Evolutionary conservation across 768 basidiomycete genomes (phyloP).

Genomic region (Leccinum uliginosum): DNA sequence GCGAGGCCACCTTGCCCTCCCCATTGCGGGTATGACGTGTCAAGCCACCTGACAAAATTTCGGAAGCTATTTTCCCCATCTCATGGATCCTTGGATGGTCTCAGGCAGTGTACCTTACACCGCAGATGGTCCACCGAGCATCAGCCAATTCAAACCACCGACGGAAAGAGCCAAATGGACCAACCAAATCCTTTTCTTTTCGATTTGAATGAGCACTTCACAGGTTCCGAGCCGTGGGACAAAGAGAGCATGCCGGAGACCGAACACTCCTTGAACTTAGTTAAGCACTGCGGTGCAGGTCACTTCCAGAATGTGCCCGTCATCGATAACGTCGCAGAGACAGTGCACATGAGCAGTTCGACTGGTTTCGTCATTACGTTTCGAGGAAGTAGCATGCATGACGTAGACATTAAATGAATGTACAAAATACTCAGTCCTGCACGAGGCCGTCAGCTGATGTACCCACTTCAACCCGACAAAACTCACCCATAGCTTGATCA

Average conservation of each 20-base stretch:
- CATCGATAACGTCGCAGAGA: conserved; percentile 1
- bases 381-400: neutral
- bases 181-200: neutral
- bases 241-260: neutral
- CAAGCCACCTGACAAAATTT: neutral
- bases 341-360: neutral
- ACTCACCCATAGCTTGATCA: conserved; percentile 96
- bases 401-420: conserved; percentile 5
- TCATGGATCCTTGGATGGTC: neutral
- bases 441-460: conserved; percentile 4
- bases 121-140: neutral
- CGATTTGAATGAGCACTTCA: conserved; percentile 1
- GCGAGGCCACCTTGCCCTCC: neutral
- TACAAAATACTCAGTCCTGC: conserved; percentile 30
- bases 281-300: neutral
- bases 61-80: neutral
- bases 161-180: neutral
- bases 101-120: conserved; percentile 1
- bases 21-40: neutral
- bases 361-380: neutral
- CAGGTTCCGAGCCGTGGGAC: conserved; percentile 2
- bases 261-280: neutral
- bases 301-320: conserved; percentile 2
- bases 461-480: neutral
- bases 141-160: conserved; percentile 1